Conservation (phyloP, 768 basidiomycete species). For the Leccinellum albellum region DNA sequence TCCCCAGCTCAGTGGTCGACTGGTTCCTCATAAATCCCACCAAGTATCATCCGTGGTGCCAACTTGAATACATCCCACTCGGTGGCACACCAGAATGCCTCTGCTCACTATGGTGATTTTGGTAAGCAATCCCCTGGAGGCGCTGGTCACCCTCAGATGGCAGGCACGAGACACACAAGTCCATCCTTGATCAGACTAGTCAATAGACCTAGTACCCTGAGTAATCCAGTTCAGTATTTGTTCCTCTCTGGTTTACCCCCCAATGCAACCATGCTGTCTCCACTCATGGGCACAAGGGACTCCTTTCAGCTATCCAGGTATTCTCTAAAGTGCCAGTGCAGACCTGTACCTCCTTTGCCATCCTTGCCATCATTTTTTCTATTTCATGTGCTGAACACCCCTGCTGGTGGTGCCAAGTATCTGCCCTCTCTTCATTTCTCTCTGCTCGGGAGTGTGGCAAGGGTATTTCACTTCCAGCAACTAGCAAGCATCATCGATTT, state of each 20-base stretch:
- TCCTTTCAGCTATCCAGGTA: slow-evolving; percentile 27
- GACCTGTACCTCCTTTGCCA: slow-evolving; percentile 19
- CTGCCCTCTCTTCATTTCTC: slow-evolving; percentile 21
- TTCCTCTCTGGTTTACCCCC: slow-evolving; percentile 27
- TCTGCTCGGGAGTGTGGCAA: slow-evolving; percentile 9
- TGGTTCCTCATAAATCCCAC: not conserved
- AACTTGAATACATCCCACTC: not conserved
- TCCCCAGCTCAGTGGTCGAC: not conserved
- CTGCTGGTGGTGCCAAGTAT: too few relatives aligned
- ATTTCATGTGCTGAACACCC: not conserved
- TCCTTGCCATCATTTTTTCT: slow-evolving; percentile 17
- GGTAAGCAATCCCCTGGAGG: slow-evolving; percentile 3
- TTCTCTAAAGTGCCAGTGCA: slow-evolving; percentile 11
- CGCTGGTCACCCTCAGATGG: not conserved
- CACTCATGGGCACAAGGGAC: slow-evolving; percentile 24
- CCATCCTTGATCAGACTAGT: slow-evolving; percentile 28
- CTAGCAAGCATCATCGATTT: not conserved
- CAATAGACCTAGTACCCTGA: slow-evolving; percentile 6
- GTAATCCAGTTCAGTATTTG: slow-evolving; percentile 15
- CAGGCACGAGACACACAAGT: slow-evolving; percentile 9
- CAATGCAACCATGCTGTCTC: slow-evolving; percentile 10
- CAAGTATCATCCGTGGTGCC: not conserved
- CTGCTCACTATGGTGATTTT: slow-evolving; percentile 1
- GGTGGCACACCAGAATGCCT: not conserved
- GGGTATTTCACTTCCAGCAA: slow-evolving; percentile 1